Conservation (phyloP, 208 protist species). For the Crithidia expoeki region DNA sequence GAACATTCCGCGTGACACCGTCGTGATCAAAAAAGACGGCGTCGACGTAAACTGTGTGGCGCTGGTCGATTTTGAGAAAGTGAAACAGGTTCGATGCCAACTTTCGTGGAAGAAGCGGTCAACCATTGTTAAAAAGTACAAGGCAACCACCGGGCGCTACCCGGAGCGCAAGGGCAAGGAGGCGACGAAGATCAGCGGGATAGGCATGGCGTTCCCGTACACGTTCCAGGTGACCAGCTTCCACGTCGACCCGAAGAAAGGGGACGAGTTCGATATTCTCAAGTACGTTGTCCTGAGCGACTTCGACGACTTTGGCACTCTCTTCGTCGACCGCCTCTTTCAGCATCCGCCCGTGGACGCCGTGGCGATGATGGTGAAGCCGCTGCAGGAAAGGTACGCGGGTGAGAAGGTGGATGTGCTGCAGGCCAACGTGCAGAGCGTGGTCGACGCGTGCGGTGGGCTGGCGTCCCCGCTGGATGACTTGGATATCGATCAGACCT, state of each 20-base stretch:
- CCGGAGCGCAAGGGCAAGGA: constrained; percentile 17
- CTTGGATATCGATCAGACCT: constrained; percentile 22
- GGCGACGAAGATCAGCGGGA: constrained; percentile 28
- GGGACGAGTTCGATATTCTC: constrained; percentile 63
- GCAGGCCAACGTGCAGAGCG: constrained; percentile 46
- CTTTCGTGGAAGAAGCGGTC: constrained; percentile 63
- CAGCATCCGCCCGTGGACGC: constrained; percentile 45
- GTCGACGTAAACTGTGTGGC: constrained; percentile 70
- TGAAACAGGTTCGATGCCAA: constrained; percentile 64
- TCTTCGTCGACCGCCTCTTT: constrained; percentile 74
- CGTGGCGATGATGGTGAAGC: constrained; percentile 66
- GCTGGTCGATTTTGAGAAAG: constrained; percentile 78
- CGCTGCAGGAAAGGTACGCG: constrained; percentile 58
- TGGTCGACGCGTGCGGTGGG: constrained; percentile 47
- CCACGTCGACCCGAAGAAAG: constrained; percentile 50
- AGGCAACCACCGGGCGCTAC: constrained; percentile 4
- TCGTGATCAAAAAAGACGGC: constrained; percentile 50
- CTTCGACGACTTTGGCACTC: constrained; percentile 73
- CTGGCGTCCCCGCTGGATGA: constrained; percentile 37
- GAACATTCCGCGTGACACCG: constrained; percentile 55
- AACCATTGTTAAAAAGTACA: constrained; percentile 33
- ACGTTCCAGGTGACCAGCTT: constrained; percentile 81
- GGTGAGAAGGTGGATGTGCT: constrained; percentile 37
- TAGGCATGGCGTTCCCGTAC: constrained; percentile 28
- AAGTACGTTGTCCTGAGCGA: constrained; percentile 67